Evolutionary conservation across 2,329 filamentous ascomycete species (phyloP).

Genomic region (Talaromyces sp.): DNA sequence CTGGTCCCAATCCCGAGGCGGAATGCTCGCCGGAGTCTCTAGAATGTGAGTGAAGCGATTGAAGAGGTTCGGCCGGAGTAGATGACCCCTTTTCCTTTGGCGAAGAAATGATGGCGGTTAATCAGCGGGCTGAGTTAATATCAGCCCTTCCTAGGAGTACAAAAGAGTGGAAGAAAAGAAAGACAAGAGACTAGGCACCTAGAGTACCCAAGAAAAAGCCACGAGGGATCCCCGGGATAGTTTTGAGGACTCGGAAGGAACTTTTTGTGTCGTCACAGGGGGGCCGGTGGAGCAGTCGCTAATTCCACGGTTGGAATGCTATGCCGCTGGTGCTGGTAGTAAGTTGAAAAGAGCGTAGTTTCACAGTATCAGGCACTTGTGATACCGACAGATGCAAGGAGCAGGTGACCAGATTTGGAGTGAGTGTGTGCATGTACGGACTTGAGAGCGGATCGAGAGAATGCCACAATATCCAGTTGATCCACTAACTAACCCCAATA

Average conservation of each 20-base stretch:
- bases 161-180: not conserved
- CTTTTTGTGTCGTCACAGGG: slow-evolving; percentile 6
- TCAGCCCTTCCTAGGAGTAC: slow-evolving; percentile 53
- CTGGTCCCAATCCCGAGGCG: slow-evolving; percentile 35
- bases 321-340: not conserved
- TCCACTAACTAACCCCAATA: slow-evolving; percentile 6
- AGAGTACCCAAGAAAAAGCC: slow-evolving; percentile 3
- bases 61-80: slow-evolving; percentile 80
- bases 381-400: slow-evolving; percentile 16
- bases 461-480: slow-evolving; percentile 11
- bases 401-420: slow-evolving; percentile 12
- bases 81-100: slow-evolving; percentile 56
- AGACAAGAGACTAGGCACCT: slow-evolving; percentile 4
- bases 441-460: slow-evolving; percentile 16
- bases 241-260: not conserved
- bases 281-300: slow-evolving; percentile 5
- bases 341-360: slow-evolving; percentile 3
- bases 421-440: not conserved
- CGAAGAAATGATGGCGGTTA: slow-evolving; percentile 78
- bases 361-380: slow-evolving; percentile 15
- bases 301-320: slow-evolving; percentile 9
- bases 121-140: slow-evolving; percentile 64
- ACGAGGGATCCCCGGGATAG: slow-evolving; percentile 6
- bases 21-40: slow-evolving; percentile 30
- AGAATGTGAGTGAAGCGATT: slow-evolving; percentile 53